These are phyloP conservation scores for Morella rubra DNA, from an alignment of 306 rosid species.

Conservation along the genomic window DNA sequence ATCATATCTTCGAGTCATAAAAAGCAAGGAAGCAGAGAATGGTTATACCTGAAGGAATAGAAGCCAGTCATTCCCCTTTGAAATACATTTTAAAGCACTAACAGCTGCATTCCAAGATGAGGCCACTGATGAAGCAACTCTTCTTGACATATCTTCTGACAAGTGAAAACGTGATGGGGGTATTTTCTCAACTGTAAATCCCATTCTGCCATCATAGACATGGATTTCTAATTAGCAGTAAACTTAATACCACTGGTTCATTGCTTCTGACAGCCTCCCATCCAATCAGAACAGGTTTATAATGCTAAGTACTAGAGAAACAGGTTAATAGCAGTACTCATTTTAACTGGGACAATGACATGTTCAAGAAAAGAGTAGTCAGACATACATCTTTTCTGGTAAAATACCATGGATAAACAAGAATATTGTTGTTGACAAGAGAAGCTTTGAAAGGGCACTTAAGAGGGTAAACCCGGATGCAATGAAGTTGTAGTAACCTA, in stretches of 20 bases:
- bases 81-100: conserved; percentile 62
- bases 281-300: conserved; percentile 16
- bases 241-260: conserved; percentile 22
- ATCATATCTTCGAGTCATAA: conserved; percentile 3
- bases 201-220: conserved; percentile 57
- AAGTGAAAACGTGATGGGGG: conserved; percentile 66
- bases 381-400: conserved; percentile 75
- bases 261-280: conserved; percentile 25
- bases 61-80: conserved; percentile 61
- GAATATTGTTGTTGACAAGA: conserved; percentile 46
- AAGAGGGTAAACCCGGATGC: conserved; percentile 63
- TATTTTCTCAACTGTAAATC: conserved; percentile 74
- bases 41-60: conserved; percentile 64
- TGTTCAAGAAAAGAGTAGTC: conserved; percentile 15
- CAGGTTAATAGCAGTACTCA: conserved; percentile 17
- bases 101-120: conserved; percentile 72
- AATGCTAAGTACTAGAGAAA: conserved; percentile 6
- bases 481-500: conserved; percentile 78
- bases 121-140: conserved; percentile 48
- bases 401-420: conserved; percentile 61
- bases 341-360: conserved; percentile 7
- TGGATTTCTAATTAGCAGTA: conserved; percentile 24
- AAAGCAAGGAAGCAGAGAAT: neutral
- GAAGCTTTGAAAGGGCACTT: conserved; percentile 70
- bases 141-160: conserved; percentile 66